These are phyloP conservation scores for Teunomyces tritomae DNA, from an alignment of 805 yeast genomes.

Conservation along the genomic window DNA sequence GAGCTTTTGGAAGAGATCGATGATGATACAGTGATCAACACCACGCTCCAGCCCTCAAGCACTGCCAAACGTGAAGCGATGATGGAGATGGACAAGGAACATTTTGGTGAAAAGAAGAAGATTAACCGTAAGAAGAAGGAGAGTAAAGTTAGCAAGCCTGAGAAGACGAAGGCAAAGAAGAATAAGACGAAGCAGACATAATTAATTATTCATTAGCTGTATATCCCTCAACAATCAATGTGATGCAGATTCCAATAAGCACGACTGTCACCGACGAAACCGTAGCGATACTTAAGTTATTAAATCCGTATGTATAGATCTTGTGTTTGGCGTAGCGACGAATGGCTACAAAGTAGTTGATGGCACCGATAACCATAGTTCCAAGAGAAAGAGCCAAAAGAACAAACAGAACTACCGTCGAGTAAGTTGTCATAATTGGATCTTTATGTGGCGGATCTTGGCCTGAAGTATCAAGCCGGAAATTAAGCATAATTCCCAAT, in stretches of 20 bases:
- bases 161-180: constrained; percentile 2
- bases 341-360: constrained; percentile 45
- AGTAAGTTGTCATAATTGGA: constrained; percentile 13
- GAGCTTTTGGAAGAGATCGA: constrained; percentile 65
- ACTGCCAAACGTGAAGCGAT: constrained; percentile 86
- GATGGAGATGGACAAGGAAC: constrained; percentile 90
- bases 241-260: constrained; percentile 33
- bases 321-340: constrained; percentile 41
- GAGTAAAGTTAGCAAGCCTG: constrained; percentile 5
- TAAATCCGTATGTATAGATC: constrained; percentile 37
- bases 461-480: constrained; percentile 35
- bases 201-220: constrained; percentile 1
- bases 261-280: constrained; percentile 33
- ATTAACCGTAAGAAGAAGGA: constrained; percentile 45
- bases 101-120: constrained; percentile 72
- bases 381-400: constrained; percentile 38
- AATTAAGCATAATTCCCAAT: constrained; percentile 45
- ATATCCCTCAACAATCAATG: constrained; percentile 14
- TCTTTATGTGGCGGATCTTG: background rate
- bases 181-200: background rate
- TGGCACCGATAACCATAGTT: constrained; percentile 35
- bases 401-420: constrained; percentile 31
- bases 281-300: constrained; percentile 28
- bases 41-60: constrained; percentile 65
- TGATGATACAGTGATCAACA: constrained; percentile 75